Evolutionary conservation across 768 basidiomycete genomes (phyloP).

Genomic region (Suillus placidus): DNA sequence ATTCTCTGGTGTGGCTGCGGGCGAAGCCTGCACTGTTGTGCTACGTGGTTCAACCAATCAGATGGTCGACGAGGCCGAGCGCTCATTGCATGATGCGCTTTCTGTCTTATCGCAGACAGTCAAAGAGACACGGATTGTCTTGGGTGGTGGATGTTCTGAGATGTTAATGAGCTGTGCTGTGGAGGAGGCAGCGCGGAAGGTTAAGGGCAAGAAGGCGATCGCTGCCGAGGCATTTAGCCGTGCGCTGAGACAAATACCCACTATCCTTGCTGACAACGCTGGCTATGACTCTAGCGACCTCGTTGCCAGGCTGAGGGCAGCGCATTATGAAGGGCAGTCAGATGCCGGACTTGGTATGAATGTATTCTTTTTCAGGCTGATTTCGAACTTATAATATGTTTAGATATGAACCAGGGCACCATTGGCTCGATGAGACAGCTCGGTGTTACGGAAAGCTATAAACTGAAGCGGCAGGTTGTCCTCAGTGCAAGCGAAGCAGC

Average conservation of each 20-base stretch:
- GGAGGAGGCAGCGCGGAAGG: slow-evolving; percentile 81
- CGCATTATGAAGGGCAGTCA: slow-evolving; percentile 85
- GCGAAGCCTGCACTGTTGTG: slow-evolving; percentile 97
- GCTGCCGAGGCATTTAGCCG: slow-evolving; percentile 91
- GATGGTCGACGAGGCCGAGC: slow-evolving; percentile 99
- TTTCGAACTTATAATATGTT: slow-evolving; percentile 2
- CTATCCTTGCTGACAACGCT: slow-evolving; percentile 95
- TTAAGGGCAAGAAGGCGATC: slow-evolving; percentile 94
- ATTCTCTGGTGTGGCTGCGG: slow-evolving; percentile 98
- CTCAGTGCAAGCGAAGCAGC: slow-evolving; percentile 95
- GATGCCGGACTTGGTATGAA: slow-evolving; percentile 87
- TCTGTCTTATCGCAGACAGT: slow-evolving; percentile 97
- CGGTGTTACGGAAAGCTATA: slow-evolving; percentile 96
- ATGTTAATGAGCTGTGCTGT: slow-evolving; percentile 97
- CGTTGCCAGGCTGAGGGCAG: slow-evolving; percentile 85
- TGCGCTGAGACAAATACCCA: slow-evolving; percentile 93
- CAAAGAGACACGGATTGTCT: slow-evolving; percentile 91
- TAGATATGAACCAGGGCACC: slow-evolving; percentile 29
- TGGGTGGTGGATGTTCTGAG: slow-evolving; percentile 97
- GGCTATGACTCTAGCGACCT: slow-evolving; percentile 98
- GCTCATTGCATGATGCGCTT: slow-evolving; percentile 95
- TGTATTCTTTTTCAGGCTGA: background rate
- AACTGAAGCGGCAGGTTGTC: slow-evolving; percentile 94
- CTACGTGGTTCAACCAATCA: slow-evolving; percentile 96
- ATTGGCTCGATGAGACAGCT: slow-evolving; percentile 78